Evolutionary conservation across 768 basidiomycete genomes (phyloP).

Genomic region (Leccinum rimulosum): DNA sequence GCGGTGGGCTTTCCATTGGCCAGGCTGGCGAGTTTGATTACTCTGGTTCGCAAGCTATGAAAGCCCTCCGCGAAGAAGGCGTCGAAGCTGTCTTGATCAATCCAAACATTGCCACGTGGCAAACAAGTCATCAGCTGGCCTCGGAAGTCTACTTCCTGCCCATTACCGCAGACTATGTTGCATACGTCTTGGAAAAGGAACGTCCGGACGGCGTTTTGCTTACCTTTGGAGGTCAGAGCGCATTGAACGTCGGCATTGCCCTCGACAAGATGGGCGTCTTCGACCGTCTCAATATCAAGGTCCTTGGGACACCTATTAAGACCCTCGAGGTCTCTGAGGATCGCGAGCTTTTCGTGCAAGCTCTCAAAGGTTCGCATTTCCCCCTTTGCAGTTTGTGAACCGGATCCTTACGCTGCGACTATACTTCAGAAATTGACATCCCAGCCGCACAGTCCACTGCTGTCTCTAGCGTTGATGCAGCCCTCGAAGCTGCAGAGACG

Average conservation of each 20-base stretch:
- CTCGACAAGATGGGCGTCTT: slow-evolving; percentile 96
- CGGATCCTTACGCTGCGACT: slow-evolving; percentile 6
- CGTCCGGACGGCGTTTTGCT: slow-evolving; percentile 95
- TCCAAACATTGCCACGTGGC: slow-evolving; percentile 99
- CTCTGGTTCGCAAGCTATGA: slow-evolving; percentile 97
- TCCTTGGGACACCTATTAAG: slow-evolving; percentile 91
- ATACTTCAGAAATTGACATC: slow-evolving; percentile 84
- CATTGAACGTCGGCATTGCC: slow-evolving; percentile 95
- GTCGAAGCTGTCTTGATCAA: slow-evolving; percentile 94
- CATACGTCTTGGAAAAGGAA: slow-evolving; percentile 98
- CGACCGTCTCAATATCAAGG: slow-evolving; percentile 88
- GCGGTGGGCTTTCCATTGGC: slow-evolving; percentile 93
- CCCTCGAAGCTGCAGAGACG: slow-evolving; percentile 82
- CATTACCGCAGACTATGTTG: slow-evolving; percentile 95
- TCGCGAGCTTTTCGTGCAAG: slow-evolving; percentile 92
- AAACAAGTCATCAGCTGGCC: slow-evolving; percentile 96
- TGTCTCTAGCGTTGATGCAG: slow-evolving; percentile 92
- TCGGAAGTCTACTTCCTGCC: slow-evolving; percentile 98
- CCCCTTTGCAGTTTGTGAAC: not conserved
- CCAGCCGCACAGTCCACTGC: slow-evolving; percentile 95
- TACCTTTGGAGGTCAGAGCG: slow-evolving; percentile 97
- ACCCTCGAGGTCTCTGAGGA: slow-evolving; percentile 98
- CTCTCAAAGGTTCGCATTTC: slow-evolving; percentile 75
- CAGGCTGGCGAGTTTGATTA: slow-evolving; percentile 99
- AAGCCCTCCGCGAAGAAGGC: slow-evolving; percentile 94